Percentiles rank a stretch among this genome's conserved stretches.
phyloP scores from a whole-genome alignment of 2,329 filamentous ascomycete genomes.

The Aspergillus hiratsukae region DNA sequence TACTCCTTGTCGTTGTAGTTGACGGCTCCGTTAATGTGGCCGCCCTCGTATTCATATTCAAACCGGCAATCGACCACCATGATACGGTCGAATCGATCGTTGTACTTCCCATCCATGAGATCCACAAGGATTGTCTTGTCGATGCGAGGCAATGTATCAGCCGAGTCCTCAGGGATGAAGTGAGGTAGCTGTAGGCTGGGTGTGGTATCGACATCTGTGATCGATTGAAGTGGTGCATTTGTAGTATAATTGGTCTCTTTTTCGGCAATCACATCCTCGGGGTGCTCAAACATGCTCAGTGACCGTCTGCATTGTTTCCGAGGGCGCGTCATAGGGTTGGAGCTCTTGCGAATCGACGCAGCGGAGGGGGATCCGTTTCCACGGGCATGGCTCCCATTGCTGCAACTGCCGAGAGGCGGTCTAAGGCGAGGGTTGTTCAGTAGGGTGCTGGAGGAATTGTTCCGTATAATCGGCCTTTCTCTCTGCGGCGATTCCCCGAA shows the following conservation, averaged over 20 bases:
- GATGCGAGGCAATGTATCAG: slow-evolving; percentile 85
- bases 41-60: slow-evolving; percentile 96
- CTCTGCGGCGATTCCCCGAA: slow-evolving; percentile 76
- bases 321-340: slow-evolving; percentile 67
- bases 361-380: slow-evolving; percentile 72
- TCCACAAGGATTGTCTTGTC: slow-evolving; percentile 74
- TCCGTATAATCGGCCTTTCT: slow-evolving; percentile 59
- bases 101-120: slow-evolving; percentile 82
- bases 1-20: slow-evolving; percentile 97
- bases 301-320: slow-evolving; percentile 88
- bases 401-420: slow-evolving; percentile 59
- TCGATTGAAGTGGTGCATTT: slow-evolving; percentile 61
- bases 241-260: slow-evolving; percentile 59
- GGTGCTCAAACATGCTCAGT: slow-evolving; percentile 95
- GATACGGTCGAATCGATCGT: slow-evolving; percentile 70
- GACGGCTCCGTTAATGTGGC: slow-evolving; percentile 86
- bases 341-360: slow-evolving; percentile 66
- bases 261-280: slow-evolving; percentile 78
- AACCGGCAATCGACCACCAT: slow-evolving; percentile 95
- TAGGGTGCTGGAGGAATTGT: slow-evolving; percentile 54
- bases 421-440: slow-evolving; percentile 61
- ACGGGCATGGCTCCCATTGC: slow-evolving; percentile 50
- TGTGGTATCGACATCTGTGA: slow-evolving; percentile 78
- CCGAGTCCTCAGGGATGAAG: slow-evolving; percentile 73
- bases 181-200: slow-evolving; percentile 74